A percentile compares a stretch with the other conserved stretches of the same genome.
Evolutionary conservation across 2,329 filamentous ascomycete species (phyloP).

Genomic region (Fusarium sp.): DNA sequence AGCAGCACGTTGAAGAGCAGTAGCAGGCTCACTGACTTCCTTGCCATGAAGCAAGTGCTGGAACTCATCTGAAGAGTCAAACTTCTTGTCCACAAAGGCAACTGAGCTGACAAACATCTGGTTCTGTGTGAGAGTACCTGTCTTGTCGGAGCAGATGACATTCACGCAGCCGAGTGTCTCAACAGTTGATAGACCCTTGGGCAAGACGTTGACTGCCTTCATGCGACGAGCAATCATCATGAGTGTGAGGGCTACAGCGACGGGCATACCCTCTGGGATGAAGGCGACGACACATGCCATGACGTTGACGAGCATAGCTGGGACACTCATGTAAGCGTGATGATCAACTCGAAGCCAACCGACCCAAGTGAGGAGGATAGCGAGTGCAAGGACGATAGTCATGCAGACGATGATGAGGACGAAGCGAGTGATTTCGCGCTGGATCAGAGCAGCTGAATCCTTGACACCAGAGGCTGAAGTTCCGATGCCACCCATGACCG

Average conservation of each 20-base stretch:
- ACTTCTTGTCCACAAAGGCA: conserved; percentile 52
- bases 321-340: conserved; percentile 55
- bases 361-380: conserved; percentile 61
- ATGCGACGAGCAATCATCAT: conserved; percentile 59
- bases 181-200: conserved; percentile 57
- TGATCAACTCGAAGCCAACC: conserved; percentile 57
- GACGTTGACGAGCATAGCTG: conserved; percentile 59
- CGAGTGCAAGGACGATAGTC: conserved; percentile 54
- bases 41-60: conserved; percentile 8
- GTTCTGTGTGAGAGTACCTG: conserved; percentile 58
- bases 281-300: conserved; percentile 59
- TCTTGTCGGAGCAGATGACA: conserved; percentile 59
- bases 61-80: conserved; percentile 47
- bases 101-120: conserved; percentile 58
- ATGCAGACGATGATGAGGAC: conserved; percentile 57
- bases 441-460: conserved; percentile 56
- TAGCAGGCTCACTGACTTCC: background rate
- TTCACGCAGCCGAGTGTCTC: conserved; percentile 60
- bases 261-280: conserved; percentile 57
- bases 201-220: conserved; percentile 58
- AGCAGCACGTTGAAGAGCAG: conserved; percentile 25
- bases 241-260: conserved; percentile 55
- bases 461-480: conserved; percentile 54
- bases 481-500: conserved; percentile 58
- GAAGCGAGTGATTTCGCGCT: conserved; percentile 58